Conservation (phyloP, 2,329 filamentous ascomycete genomes). For the Pyrenophora teres region DNA sequence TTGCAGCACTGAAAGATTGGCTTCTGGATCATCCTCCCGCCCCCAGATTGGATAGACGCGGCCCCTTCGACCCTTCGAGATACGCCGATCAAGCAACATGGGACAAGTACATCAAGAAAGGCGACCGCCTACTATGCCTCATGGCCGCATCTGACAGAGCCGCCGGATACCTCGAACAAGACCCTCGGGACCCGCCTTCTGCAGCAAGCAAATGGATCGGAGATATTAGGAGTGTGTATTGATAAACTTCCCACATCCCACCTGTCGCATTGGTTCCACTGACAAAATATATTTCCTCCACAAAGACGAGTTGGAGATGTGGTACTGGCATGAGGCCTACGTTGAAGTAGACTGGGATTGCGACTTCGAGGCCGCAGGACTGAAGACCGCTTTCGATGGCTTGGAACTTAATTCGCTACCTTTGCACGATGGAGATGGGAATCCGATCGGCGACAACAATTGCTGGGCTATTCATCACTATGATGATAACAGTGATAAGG, state of each 20-base stretch:
- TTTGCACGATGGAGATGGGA: conserved; percentile 1
- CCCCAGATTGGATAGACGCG: not conserved
- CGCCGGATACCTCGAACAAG: conserved; percentile 16
- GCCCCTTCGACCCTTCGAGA: conserved; percentile 7
- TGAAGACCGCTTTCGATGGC: conserved; percentile 10
- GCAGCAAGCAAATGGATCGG: conserved; percentile 24
- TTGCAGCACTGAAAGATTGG: no score
- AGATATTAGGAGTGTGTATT: conserved; percentile 13
- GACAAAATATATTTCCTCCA: not conserved
- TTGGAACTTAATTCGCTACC: conserved; percentile 14
- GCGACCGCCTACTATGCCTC: conserved; percentile 16
- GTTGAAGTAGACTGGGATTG: conserved; percentile 3
- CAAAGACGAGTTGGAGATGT: conserved; percentile 12
- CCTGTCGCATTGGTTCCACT: not conserved
- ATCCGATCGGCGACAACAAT: conserved; percentile 13
- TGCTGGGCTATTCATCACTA: conserved; percentile 15
- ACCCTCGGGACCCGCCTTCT: conserved; percentile 20
- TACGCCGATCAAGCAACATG: conserved; percentile 14
- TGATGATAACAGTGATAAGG: conserved; percentile 5
- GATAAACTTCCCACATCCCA: no score
- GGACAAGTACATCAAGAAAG: conserved; percentile 18
- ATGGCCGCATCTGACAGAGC: conserved; percentile 23
- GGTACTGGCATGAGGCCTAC: conserved; percentile 18
- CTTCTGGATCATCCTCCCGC: not conserved
- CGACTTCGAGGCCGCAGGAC: conserved; percentile 8